Conservation (phyloP, 371 early-diverging fungal genomes). For the Mortierella sp. region DNA sequence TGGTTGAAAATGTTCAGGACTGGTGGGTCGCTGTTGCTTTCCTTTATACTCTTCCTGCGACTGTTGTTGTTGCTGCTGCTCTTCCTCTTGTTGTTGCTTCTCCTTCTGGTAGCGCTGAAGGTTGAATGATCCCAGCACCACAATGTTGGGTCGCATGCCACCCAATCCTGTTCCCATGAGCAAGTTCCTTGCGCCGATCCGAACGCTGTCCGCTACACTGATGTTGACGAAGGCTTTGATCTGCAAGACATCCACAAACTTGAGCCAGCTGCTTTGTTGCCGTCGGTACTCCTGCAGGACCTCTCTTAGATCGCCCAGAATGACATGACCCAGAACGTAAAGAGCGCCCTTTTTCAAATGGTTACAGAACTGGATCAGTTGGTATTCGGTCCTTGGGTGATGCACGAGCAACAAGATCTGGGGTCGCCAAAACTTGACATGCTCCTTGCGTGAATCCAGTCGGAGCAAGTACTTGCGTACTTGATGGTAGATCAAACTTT, state of each 20-base stretch:
- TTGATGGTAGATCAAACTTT: constrained; percentile 74
- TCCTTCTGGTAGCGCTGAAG: constrained; percentile 36
- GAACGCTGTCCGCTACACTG: constrained; percentile 57
- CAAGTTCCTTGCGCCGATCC: constrained; percentile 61
- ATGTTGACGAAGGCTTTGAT: constrained; percentile 74
- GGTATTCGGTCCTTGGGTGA: constrained; percentile 60
- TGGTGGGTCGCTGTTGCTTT: background rate
- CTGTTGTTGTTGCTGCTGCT: constrained; percentile 20
- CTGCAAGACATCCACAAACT: constrained; percentile 60
- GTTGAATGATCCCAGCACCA: constrained; percentile 63
- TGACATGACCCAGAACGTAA: constrained; percentile 68
- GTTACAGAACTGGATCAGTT: constrained; percentile 70
- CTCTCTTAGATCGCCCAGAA: constrained; percentile 60
- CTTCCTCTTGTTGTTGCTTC: constrained; percentile 2
- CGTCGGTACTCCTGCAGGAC: constrained; percentile 56
- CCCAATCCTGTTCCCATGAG: constrained; percentile 70
- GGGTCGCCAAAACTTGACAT: constrained; percentile 76
- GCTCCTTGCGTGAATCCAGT: constrained; percentile 66
- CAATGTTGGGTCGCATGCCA: constrained; percentile 74
- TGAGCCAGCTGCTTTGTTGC: constrained; percentile 63
- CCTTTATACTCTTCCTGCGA: background rate
- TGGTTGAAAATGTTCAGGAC: background rate
- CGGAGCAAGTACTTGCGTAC: constrained; percentile 73
- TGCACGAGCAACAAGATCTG: constrained; percentile 69
- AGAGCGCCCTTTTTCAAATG: constrained; percentile 73